Conservation (phyloP, 805 yeast genomes). For the Saturnispora silvae region DNA sequence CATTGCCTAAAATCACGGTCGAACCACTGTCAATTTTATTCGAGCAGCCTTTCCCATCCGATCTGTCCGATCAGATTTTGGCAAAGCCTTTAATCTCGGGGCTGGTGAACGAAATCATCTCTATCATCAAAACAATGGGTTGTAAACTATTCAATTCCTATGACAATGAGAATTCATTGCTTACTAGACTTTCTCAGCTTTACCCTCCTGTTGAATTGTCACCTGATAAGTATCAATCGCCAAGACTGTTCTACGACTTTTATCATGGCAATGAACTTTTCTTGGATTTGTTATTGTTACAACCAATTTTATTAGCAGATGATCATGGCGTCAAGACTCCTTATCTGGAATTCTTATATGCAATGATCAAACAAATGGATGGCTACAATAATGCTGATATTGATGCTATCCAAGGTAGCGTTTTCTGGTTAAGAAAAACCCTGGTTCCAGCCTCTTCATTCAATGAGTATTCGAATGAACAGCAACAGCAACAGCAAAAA, state of each 20-base stretch:
- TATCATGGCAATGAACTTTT: conserved; percentile 46
- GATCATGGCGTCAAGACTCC: conserved; percentile 82
- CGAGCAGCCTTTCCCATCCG: conserved; percentile 55
- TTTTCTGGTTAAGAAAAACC: conserved; percentile 18
- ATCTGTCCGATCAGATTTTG: conserved; percentile 54
- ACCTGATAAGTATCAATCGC: conserved; percentile 34
- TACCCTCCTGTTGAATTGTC: conserved; percentile 28
- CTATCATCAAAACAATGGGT: conserved; percentile 68
- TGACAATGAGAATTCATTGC: conserved; percentile 53
- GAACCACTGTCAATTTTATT: conserved; percentile 67
- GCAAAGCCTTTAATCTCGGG: conserved; percentile 84
- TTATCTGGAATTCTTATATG: conserved; percentile 77
- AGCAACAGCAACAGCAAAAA: no score
- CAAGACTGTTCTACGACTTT: conserved; percentile 58
- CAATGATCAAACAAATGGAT: conserved; percentile 55
- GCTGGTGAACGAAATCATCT: conserved; percentile 59
- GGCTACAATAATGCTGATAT: conserved; percentile 1
- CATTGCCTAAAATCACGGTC: conserved; percentile 67
- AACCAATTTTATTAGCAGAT: conserved; percentile 85
- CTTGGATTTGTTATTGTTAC: conserved; percentile 67
- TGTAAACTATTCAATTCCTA: conserved; percentile 59
- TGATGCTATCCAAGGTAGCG: conserved; percentile 6
- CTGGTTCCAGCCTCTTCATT: conserved; percentile 5
- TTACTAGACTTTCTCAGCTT: conserved; percentile 40
- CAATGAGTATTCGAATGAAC: no score